A percentile compares a stretch with the other conserved stretches of the same genome.
Conservation (phyloP, 2,329 filamentous ascomycete species). For the Calonectria hawksworthii region DNA sequence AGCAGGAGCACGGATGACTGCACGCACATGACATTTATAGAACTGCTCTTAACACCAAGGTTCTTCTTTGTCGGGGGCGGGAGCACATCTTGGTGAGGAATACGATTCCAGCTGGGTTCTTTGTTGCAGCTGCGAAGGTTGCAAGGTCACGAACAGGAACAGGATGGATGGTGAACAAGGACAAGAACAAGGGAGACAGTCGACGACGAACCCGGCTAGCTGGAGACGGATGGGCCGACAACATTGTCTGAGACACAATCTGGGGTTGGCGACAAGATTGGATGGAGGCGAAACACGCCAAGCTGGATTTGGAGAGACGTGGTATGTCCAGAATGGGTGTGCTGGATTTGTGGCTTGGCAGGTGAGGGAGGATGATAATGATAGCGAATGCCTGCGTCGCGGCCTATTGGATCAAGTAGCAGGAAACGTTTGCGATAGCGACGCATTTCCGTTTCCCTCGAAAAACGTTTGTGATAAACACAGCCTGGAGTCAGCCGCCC, state of each 20-base stretch:
- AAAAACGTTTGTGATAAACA: constrained; percentile 3
- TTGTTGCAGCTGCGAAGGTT: neutral
- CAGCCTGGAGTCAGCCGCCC: neutral
- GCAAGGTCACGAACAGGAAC: neutral
- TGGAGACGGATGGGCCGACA: constrained; percentile 1
- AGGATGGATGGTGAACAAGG: neutral
- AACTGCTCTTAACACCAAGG: neutral
- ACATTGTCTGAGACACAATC: constrained; percentile 1
- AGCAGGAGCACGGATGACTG: neutral
- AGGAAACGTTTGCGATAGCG: neutral
- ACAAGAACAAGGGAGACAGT: neutral
- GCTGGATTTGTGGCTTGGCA: neutral
- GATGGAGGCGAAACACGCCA: neutral
- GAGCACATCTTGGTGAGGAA: neutral
- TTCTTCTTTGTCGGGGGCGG: neutral
- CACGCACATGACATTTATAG: neutral
- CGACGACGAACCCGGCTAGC: neutral
- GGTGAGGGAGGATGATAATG: neutral
- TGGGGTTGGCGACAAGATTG: constrained; percentile 1
- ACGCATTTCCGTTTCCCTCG: neutral
- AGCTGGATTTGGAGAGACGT: neutral
- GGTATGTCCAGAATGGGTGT: neutral
- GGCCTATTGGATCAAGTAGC: neutral
- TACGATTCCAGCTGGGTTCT: neutral
- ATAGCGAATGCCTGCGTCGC: neutral